Percentiles rank a stretch among this genome's conserved stretches.
Evolutionary conservation across 164 flowering plant species (phyloP).

Genomic region (Stephania japonica): DNA sequence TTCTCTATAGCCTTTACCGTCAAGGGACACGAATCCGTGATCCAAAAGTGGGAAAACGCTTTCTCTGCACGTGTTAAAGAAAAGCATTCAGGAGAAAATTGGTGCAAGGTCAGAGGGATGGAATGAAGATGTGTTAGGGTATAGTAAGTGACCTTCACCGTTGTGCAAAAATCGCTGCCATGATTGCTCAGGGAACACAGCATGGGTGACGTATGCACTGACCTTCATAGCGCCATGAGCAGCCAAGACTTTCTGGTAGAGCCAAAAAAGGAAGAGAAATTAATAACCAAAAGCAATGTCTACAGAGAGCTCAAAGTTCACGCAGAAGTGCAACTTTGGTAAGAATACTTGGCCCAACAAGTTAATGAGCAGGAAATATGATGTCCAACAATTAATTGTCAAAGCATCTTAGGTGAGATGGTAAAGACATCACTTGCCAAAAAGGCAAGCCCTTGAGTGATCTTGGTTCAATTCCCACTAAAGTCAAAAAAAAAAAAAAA

Average conservation of each 20-base stretch:
- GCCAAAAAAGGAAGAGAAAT: not conserved
- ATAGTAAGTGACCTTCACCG: conserved; percentile 38
- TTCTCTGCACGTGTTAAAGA: conserved; percentile 35
- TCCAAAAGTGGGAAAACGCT: conserved; percentile 85
- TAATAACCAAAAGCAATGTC: not conserved
- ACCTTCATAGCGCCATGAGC: conserved; percentile 95
- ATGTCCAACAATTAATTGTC: no score
- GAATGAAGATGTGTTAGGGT: not conserved
- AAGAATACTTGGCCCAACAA: no score
- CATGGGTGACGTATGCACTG: conserved; percentile 94
- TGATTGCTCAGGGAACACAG: conserved; percentile 79
- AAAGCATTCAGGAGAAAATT: not conserved
- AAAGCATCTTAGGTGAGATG: no score
- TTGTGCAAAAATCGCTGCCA: conserved; percentile 73
- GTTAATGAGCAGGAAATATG: no score
- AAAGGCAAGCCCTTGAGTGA: no score
- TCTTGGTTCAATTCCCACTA: no score
- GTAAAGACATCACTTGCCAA: no score
- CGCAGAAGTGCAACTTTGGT: no score
- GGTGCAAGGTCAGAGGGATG: not conserved
- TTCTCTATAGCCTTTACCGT: conserved; percentile 77
- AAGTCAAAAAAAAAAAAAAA: no score
- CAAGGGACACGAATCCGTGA: conserved; percentile 89
- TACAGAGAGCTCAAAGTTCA: not conserved
- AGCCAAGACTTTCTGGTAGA: conserved; percentile 76